Conservation (phyloP, 2,329 filamentous ascomycete genomes). For the Colletotrichum sp. region DNA sequence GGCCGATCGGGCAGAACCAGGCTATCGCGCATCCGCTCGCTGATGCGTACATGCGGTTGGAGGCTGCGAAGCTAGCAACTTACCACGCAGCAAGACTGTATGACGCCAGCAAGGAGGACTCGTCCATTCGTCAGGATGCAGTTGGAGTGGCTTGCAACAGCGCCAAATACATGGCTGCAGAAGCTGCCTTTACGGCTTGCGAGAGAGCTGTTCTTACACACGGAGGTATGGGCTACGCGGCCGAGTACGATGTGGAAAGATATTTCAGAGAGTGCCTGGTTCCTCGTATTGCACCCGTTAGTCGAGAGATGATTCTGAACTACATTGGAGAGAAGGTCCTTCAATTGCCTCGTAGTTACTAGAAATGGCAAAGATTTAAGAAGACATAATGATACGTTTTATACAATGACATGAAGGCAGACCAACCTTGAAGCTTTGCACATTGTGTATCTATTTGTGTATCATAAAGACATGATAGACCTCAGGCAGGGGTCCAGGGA, state of each 20-base stretch:
- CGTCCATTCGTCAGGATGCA: conserved; percentile 55
- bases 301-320: conserved; percentile 78
- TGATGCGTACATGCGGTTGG: conserved; percentile 68
- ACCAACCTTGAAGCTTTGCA: not conserved
- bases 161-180: conserved; percentile 73
- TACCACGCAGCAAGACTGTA: conserved; percentile 71
- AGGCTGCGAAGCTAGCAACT: conserved; percentile 68
- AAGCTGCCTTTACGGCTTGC: conserved; percentile 67
- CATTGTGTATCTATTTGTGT: not conserved
- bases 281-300: conserved; percentile 68
- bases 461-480: too few species aligned
- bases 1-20: conserved; percentile 71
- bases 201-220: conserved; percentile 64
- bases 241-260: conserved; percentile 69
- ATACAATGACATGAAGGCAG: not conserved
- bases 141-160: conserved; percentile 71
- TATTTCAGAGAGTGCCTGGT: conserved; percentile 70
- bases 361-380: not conserved
- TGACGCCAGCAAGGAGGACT: conserved; percentile 56
- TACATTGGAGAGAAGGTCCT: conserved; percentile 73
- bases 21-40: conserved; percentile 70
- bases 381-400: not conserved
- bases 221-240: conserved; percentile 70
- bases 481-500: not conserved
- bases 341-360: conserved; percentile 72